Percentiles rank a stretch among this genome's conserved stretches.
These are phyloP conservation scores for Paecilomyces sp. DNA, from an alignment of 2,329 filamentous ascomycete genomes.

Conservation along the genomic window DNA sequence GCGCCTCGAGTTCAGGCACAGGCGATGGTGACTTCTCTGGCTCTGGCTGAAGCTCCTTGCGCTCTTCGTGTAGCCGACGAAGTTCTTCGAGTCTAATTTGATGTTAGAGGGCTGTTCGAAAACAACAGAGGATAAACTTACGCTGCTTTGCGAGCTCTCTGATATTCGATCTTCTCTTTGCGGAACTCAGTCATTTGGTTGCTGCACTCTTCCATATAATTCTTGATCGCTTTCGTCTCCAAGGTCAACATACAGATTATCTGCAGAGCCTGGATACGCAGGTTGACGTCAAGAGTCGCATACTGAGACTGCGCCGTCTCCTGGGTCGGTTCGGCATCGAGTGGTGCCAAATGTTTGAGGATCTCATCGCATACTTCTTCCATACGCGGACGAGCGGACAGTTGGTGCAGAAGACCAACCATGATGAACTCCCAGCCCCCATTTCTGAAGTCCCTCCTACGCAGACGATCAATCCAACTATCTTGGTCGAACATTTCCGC, in stretches of 20 bases:
- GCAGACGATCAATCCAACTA: constrained; percentile 79
- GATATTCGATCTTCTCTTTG: constrained; percentile 91
- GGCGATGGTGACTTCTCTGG: constrained; percentile 37
- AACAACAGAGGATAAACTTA: constrained; percentile 30
- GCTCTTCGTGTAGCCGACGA: constrained; percentile 39
- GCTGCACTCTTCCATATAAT: constrained; percentile 85
- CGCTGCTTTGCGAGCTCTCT: constrained; percentile 64
- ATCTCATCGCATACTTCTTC: constrained; percentile 71
- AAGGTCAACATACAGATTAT: constrained; percentile 80
- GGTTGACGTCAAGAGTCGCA: constrained; percentile 69
- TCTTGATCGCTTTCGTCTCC: constrained; percentile 77
- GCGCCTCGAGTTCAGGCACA: constrained; percentile 33
- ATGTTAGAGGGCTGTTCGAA: background rate
- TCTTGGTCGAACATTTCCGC: constrained; percentile 66
- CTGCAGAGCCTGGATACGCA: constrained; percentile 71
- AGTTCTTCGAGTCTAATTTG: constrained; percentile 35
- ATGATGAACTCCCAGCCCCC: constrained; percentile 91
- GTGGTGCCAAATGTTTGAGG: constrained; percentile 71
- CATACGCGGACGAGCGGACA: constrained; percentile 67
- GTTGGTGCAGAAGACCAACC: constrained; percentile 75
- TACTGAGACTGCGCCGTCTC: constrained; percentile 71
- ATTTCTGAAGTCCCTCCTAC: constrained; percentile 74
- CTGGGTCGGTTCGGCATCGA: constrained; percentile 64
- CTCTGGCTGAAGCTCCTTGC: constrained; percentile 41
- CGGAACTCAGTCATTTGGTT: constrained; percentile 91